Base-by-base conservation (phyloP, 306 rosid genomes). In the Datisca glomerata region DNA sequence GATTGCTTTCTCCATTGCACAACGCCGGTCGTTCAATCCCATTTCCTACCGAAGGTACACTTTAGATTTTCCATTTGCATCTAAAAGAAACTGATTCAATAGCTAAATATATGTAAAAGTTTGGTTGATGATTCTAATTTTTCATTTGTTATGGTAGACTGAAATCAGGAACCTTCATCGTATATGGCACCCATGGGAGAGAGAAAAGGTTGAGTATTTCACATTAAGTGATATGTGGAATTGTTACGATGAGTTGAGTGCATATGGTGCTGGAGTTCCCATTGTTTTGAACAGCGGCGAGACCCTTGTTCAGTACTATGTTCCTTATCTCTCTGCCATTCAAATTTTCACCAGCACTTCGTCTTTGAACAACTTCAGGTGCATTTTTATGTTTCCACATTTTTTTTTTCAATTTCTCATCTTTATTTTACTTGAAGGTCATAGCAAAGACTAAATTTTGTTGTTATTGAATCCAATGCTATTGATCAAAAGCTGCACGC, bases 311-410 rank as follows among this genome's bases (percentile, higher is more conserved):
- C 98, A 89, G 63, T 89, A 89, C 63, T 89, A 84, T 47, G 98
- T 80, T n/a, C 98, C 98, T 49, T 89, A 89, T 51, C 98, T 89
- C 57, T 89, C 98, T 14, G 98, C 84, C 22, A 80, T 89, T 51
- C 95, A 89, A 68, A 77, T 84, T 41, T 84, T 66, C 76, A 84
- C 91, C 12, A 74, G 93, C 81, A 70, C 47, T 59, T 61, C 82
- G 13, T 51, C 64, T 38, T 47, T 40, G 14, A 63, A 68, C 39
- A 44, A 47, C 61, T 63, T 72, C 69, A 72, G 95, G 95, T 87
- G n/a, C 12, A 13, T 14, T 16, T 17, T 32, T 21, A 2, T 32
- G 22, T 44, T 20, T 14, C 36, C 36, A 31, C 36, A 31, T 4
- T 31, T 11, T 31, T 14, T 31, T 31, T 11, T 31, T 10, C 33